Base-by-base conservation (phyloP, 2,329 filamentous ascomycete genomes). In the Sphaerulina vaccinii region DNA sequence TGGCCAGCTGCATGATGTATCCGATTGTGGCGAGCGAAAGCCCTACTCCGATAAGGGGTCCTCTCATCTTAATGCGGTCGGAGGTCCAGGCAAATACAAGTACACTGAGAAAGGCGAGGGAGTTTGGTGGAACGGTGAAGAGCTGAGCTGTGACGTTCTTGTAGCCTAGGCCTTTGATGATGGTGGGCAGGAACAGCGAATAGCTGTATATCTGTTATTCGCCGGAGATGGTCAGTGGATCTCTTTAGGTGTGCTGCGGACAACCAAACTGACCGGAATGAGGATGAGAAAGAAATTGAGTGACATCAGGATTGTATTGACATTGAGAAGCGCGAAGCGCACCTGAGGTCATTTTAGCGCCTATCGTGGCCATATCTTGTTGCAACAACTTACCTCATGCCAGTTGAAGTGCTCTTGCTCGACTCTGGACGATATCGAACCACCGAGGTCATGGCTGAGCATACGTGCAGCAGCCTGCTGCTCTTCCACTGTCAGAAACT, bases 171-270 rank as follows among this genome's bases (percentile, higher is more conserved):
- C 67, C 70, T 6, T 63, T 63, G 56, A 76, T 72, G 59, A 77
- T 77, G 24, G 70, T 70, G 0, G 74, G 73, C 1, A 76, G 65
- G 61, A 76, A 76, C n/a, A 77, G 65, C 52, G 64, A 74, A 65
- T 65, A 78, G 51, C 62, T 74, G 68, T 73, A 73, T n/a, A n/a
- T n/a, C n/a, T n/a, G n/a, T n/a, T n/a, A n/a, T n/a, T n/a, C n/a
- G n/a, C n/a, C n/a, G n/a, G n/a, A n/a, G n/a, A n/a, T n/a, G n/a
- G n/a, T n/a, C n/a, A n/a, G n/a, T n/a, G n/a, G n/a, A n/a, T n/a
- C n/a, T n/a, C n/a, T n/a, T n/a, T n/a, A n/a, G n/a, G n/a, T n/a
- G n/a, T n/a, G n/a, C n/a, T n/a, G n/a, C n/a, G n/a, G n/a, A n/a
- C n/a, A n/a, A n/a, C n/a, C n/a, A n/a, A n/a, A n/a, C n/a, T n/a